phyloP scores from a whole-genome alignment of 2,329 filamentous ascomycete species.

The Hypoxylon sp. region DNA sequence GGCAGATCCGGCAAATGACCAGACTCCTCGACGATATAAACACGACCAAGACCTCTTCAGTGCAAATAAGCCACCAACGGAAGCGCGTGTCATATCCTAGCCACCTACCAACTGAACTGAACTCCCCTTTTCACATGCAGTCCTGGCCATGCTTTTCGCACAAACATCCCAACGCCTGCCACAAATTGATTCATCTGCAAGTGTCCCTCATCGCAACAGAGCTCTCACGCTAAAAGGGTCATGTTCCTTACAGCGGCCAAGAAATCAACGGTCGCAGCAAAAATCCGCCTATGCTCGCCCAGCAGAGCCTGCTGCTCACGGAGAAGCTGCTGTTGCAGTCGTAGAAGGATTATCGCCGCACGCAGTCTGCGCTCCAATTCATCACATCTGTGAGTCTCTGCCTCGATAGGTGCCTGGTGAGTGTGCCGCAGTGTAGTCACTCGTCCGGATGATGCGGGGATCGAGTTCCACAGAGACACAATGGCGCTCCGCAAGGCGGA shows the following conservation, averaged over 20 bases:
- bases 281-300: background rate
- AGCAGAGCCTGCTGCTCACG: constrained; percentile 3
- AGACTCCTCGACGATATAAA: background rate
- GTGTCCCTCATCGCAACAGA: background rate
- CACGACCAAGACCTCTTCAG: background rate
- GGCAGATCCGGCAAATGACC: background rate
- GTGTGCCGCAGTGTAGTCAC: background rate
- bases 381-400: background rate
- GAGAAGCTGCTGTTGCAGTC: background rate
- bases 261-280: background rate
- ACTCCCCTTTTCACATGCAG: background rate
- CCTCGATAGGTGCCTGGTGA: background rate
- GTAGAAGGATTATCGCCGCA: background rate
- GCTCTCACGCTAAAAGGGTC: background rate
- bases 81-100: constrained; percentile 1
- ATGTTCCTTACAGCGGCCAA: background rate
- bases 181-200: background rate
- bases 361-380: background rate
- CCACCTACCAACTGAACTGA: background rate
- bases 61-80: background rate
- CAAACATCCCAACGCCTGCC: background rate
- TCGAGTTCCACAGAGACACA: constrained; percentile 31
- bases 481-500: constrained; percentile 7
- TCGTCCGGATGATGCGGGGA: background rate
- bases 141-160: background rate